Base-by-base conservation (phyloP, 2,329 filamentous ascomycete genomes). In the Colletotrichum tofieldiae region DNA sequence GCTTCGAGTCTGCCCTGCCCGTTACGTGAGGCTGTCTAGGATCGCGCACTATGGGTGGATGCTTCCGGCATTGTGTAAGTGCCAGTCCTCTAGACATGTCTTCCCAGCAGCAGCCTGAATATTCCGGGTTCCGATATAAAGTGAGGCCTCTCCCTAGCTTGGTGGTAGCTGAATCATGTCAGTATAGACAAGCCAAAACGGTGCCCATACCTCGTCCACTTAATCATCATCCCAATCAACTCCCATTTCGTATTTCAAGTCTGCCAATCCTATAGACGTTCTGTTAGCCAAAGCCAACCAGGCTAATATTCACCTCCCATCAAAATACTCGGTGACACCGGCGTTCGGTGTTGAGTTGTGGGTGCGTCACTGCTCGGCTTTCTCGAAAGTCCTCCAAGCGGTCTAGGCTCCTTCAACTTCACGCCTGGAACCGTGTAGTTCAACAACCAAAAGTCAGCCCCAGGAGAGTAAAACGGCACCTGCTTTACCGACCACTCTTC, bases 1-100 rank as follows among this genome's bases (percentile, higher is more conserved):
- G 55, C 58, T 49, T 67, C 52, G 63, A 74, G 11, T 73, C 73
- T 71, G 71, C 71, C 73, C 73, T 71, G 54, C 67, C 52, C 56
- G 55, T 67, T 35, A 49, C 45, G 47, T 59, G 62, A 67, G 73
- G 70, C 65, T 69, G 47, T 66, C 47, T 64, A 47, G 60, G 65
- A 65, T 69, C 39, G 16, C 45, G 61, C 59, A 41, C 43, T n/a
- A 18, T 26, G 39, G 37, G 45, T 56, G 56, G 49, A 51, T 54
- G 54, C 41, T 65, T 8, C 23, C 26, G 45, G n/a, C 32, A 41
- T 59, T 59, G 51, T 52, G 32, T 39, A 54, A 45, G 47, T 29
- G 49, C 32, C 16, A 5, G 41, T 35, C 41, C 26, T 41, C 54
- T 35, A 41, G 23, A 26, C 39, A 45, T 32, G 47, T 20, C 29